phyloP scores from a whole-genome alignment of 139 green algal genomes.

The Coelastrella sp. region DNA sequence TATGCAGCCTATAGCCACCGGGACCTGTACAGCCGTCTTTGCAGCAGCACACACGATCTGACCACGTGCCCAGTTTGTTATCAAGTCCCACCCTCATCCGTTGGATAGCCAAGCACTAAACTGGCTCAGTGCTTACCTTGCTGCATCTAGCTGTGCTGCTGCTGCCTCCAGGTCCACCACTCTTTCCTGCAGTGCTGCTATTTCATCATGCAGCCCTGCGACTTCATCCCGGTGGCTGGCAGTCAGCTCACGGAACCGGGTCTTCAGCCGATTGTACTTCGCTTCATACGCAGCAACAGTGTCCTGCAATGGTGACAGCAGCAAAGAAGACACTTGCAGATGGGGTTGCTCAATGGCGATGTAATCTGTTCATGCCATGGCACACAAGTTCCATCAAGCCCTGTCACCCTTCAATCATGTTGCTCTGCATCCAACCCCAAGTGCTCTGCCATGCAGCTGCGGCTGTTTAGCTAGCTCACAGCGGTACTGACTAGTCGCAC shows the following conservation, averaged over 20 bases:
- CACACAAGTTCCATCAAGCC: no score
- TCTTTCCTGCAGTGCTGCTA: constrained; percentile 47
- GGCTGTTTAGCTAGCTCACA: not conserved
- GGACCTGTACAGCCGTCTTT: not conserved
- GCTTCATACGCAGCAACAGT: constrained; percentile 61
- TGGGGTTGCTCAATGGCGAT: no score
- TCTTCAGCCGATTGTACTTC: constrained; percentile 70
- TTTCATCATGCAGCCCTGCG: constrained; percentile 59
- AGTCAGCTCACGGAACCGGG: constrained; percentile 60
- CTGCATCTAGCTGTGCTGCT: constrained; percentile 52
- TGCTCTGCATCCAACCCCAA: no score
- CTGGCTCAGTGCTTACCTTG: not conserved
- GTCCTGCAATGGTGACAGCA: constrained; percentile 10
- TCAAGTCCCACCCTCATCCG: no score
- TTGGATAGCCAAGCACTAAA: not conserved
- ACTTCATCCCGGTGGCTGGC: constrained; percentile 57
- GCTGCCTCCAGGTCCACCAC: constrained; percentile 37
- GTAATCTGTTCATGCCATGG: no score
- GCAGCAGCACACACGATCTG: not conserved
- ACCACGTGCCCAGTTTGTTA: no score
- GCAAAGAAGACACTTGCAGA: no score
- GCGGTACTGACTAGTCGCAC: not conserved
- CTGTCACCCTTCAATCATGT: no score
- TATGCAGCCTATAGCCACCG: no score
- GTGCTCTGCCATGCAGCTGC: no score